Conservation (phyloP, 176 grass and related monocot genomes). For the Oryza meyeriana region DNA sequence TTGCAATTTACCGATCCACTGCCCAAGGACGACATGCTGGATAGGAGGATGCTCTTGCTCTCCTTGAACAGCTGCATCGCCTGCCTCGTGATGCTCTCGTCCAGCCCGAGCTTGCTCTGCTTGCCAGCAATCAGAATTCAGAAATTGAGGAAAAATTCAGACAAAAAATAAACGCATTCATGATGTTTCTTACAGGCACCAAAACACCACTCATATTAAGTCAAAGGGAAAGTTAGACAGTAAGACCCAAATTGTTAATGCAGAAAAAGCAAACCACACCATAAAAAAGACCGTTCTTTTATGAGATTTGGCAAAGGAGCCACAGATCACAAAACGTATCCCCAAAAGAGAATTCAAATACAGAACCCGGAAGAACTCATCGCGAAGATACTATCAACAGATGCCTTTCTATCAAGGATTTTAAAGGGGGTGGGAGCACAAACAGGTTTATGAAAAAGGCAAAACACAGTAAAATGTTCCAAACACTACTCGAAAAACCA, state of each 20-base stretch:
- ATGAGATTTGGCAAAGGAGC: neutral
- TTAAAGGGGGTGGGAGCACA: neutral
- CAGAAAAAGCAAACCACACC: neutral
- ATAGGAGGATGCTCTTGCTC: constrained; percentile 55
- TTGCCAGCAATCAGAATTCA: constrained; percentile 25
- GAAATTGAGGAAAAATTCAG: neutral
- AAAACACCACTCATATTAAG: neutral
- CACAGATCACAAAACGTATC: neutral
- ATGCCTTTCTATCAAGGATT: neutral
- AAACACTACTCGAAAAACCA: neutral
- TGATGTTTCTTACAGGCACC: neutral
- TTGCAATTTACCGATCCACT: constrained; percentile 61
- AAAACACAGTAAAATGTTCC: neutral
- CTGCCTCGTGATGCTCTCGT: constrained; percentile 61
- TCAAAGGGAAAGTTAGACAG: neutral
- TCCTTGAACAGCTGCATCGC: constrained; percentile 68
- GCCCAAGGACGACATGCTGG: constrained; percentile 73
- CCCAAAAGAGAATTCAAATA: neutral
- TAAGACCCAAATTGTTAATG: neutral
- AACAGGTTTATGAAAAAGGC: neutral
- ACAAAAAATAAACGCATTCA: neutral
- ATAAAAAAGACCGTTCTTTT: constrained; percentile 10
- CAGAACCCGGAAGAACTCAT: neutral
- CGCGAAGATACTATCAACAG: neutral
- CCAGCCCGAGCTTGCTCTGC: constrained; percentile 66